Percentiles rank a stretch among this genome's conserved stretches.
Evolutionary conservation across 345 rosid species (phyloP).

Genomic region (Eucalyptus fibrosa): DNA sequence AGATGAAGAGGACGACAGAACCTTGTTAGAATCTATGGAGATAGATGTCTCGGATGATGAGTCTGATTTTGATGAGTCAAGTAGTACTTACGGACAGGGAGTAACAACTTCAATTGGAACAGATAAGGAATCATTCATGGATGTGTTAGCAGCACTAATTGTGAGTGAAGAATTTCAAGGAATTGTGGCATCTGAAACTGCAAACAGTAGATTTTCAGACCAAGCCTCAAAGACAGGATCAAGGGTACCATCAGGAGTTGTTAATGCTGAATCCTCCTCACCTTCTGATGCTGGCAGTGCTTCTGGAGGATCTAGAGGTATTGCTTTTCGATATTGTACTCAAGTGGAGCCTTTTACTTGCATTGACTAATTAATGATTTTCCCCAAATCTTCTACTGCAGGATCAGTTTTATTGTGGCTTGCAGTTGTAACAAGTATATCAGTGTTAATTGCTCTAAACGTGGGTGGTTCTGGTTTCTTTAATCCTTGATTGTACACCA

Average conservation of each 20-base stretch:
- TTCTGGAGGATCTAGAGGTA: slow-evolving; percentile 22
- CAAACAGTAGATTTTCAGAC: slow-evolving; percentile 29
- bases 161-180: slow-evolving; percentile 96
- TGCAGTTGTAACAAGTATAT: slow-evolving; percentile 54
- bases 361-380: background rate
- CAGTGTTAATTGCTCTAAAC: slow-evolving; percentile 61
- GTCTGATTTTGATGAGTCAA: slow-evolving; percentile 58
- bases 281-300: slow-evolving; percentile 16
- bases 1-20: slow-evolving; percentile 87
- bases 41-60: slow-evolving; percentile 70
- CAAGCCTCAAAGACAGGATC: slow-evolving; percentile 20
- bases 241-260: slow-evolving; percentile 8
- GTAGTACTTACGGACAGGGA: slow-evolving; percentile 8
- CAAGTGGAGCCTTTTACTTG: background rate
- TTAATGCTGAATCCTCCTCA: slow-evolving; percentile 16
- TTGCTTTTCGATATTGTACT: background rate
- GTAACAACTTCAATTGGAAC: slow-evolving; percentile 20
- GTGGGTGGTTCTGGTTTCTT: slow-evolving; percentile 67
- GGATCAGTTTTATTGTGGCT: slow-evolving; percentile 70
- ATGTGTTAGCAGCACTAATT: slow-evolving; percentile 82
- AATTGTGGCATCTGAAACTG: slow-evolving; percentile 87
- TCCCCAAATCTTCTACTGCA: slow-evolving; percentile 15
- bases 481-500: slow-evolving; percentile 50
- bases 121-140: slow-evolving; percentile 86
- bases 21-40: slow-evolving; percentile 22